These are phyloP conservation scores for Eimeria mitis DNA, from an alignment of 169 alveolate genomes.

Conservation along the genomic window DNA sequence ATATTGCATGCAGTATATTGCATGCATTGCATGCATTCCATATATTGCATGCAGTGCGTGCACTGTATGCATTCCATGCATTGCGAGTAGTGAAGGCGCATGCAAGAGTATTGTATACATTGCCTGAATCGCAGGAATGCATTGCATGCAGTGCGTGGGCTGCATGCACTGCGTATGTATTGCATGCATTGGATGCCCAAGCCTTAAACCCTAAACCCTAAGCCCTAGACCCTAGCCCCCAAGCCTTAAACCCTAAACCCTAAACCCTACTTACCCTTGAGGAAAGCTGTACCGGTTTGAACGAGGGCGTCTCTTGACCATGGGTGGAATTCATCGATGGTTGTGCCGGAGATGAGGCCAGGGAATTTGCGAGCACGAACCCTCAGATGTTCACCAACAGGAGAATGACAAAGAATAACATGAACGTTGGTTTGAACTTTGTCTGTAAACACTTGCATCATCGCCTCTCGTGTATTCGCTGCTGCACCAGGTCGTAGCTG, in stretches of 20 bases:
- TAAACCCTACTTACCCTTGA: conserved; percentile 86
- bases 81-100: too few relatives aligned
- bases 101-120: too few relatives aligned
- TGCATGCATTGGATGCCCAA: not conserved
- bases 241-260: not conserved
- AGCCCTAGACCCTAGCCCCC: not conserved
- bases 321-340: conserved; percentile 98
- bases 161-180: not conserved
- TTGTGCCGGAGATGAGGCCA: conserved; percentile 95
- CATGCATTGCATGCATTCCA: not conserved
- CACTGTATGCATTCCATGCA: too few relatives aligned
- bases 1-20: not conserved
- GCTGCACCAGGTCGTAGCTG: conserved; percentile 95
- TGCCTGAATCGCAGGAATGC: not conserved
- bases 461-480: conserved; percentile 92
- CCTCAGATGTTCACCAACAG: conserved; percentile 97
- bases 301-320: conserved; percentile 98
- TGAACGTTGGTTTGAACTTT: conserved; percentile 89
- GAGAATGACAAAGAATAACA: conserved; percentile 96
- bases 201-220: not conserved
- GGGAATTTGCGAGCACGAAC: conserved; percentile 98
- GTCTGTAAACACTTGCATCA: conserved; percentile 93
- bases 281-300: conserved; percentile 95
- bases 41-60: not conserved
- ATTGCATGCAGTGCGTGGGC: too few relatives aligned